Evolutionary conservation across 2,329 filamentous ascomycete genomes (phyloP).

Genomic region (Paramyrothecium roridum): DNA sequence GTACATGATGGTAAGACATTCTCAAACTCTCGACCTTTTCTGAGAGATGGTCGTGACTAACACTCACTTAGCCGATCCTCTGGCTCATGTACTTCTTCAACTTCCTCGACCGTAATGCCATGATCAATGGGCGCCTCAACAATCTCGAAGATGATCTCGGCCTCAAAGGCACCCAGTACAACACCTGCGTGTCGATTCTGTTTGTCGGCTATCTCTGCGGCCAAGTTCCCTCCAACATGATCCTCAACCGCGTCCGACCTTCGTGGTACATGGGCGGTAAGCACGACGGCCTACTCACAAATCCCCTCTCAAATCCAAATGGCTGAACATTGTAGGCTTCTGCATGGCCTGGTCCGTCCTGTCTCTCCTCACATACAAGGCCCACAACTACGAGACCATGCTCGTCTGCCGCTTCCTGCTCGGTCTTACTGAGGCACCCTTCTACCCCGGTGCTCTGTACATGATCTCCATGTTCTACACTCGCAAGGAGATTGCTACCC

Average conservation of each 20-base stretch:
- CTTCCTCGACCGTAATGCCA: constrained; percentile 46
- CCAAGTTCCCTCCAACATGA: constrained; percentile 30
- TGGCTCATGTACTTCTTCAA: constrained; percentile 29
- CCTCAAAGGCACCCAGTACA: constrained; percentile 30
- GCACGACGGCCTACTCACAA: neutral
- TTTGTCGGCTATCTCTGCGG: constrained; percentile 24
- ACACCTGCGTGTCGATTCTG: constrained; percentile 22
- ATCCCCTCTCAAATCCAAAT: neutral
- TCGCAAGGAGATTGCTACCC: constrained; percentile 40
- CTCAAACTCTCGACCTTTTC: neutral
- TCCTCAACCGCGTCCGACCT: constrained; percentile 32
- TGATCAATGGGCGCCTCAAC: constrained; percentile 50
- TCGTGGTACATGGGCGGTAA: constrained; percentile 32
- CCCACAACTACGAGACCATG: constrained; percentile 34
- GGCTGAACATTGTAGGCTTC: constrained; percentile 9
- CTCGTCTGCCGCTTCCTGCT: constrained; percentile 37
- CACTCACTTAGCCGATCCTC: constrained; percentile 14
- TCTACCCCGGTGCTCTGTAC: constrained; percentile 30
- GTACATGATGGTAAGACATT: constrained; percentile 19
- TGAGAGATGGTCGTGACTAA: neutral
- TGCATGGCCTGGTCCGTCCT: constrained; percentile 31
- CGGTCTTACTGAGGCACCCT: constrained; percentile 37
- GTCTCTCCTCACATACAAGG: constrained; percentile 31
- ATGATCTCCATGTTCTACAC: constrained; percentile 54
- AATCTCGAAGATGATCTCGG: constrained; percentile 48